Base-by-base conservation (phyloP, 805 yeast species). In the Alloascoidea africana region DNA sequence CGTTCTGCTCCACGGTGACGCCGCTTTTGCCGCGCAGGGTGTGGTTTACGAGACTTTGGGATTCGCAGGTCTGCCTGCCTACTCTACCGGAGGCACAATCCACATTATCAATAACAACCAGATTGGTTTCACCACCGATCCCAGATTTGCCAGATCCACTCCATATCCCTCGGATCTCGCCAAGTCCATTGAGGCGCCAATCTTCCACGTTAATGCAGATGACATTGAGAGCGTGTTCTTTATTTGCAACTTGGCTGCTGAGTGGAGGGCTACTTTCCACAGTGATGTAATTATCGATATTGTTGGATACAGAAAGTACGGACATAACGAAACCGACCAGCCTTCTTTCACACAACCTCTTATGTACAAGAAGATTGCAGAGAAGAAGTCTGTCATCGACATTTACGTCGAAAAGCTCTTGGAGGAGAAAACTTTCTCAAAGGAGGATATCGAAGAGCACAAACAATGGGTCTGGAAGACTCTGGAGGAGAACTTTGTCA, bases 241-340 rank as follows among this genome's bases (percentile, higher is more conserved):
- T 57, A 76, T 89, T 50, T 87, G 87, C 73, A 81, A 85, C 61
- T 70, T 91, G 59, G 98, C 98, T 46, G 97, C 98, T 42, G 96
- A 91, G 64, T 91, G 95, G 94, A 81, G 98, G 66, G 83, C 91
- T 36, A 77, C 84, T 42, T 91, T 83, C 91, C 89, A 89, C 67
- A 71, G 93, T 42, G 98, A 91, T 57, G 97, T 86, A 41, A 84
- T 91, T 52, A 76, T 91, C 54, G 99, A 91, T 62, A 78, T 91
- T 54, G 96, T 91, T 54, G 95, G 98, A 60, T 91, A 91, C 82
- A 78, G 99, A 66, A 89, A 87, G 62, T 75, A 91, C 60, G 99
- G 99, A 59, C 99, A 91, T 71, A 91, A 91, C 61, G 99, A 91
- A 71, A 91, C 97, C 46, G 99, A 91, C 65, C 99, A 91, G 68